phyloP scores from a whole-genome alignment of 73 alveolate genomes.

The Tetrahymena thermophila region DNA sequence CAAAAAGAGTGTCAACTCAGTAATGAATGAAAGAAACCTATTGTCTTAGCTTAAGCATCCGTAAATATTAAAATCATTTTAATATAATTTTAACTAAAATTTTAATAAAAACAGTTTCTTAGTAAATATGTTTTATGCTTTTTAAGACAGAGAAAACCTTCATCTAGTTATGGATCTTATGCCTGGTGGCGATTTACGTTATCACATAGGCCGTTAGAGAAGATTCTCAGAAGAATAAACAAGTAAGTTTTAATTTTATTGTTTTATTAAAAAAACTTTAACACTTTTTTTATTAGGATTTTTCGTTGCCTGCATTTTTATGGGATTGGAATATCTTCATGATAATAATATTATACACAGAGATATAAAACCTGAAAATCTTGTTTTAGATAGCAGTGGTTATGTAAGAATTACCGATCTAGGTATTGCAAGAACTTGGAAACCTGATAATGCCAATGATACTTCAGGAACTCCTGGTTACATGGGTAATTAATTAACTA shows the following conservation, averaged over 20 bases:
- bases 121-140: conserved; percentile 89
- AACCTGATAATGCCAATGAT: conserved; percentile 70
- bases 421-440: conserved; percentile 74
- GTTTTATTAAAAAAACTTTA: background rate
- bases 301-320: conserved; percentile 18
- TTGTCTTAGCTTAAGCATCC: conserved; percentile 25
- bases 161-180: conserved; percentile 80
- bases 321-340: conserved; percentile 35
- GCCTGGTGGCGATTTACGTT: conserved; percentile 92
- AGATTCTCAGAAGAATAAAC: conserved; percentile 85
- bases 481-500: conserved; percentile 49
- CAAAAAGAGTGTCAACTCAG: conserved; percentile 45
- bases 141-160: conserved; percentile 81
- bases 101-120: conserved; percentile 44
- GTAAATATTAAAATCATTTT: background rate
- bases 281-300: background rate
- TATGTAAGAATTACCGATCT: conserved; percentile 71
- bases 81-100: too few species aligned
- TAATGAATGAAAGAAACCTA: conserved; percentile 32
- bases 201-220: conserved; percentile 69
- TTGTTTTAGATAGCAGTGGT: conserved; percentile 35
- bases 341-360: conserved; percentile 22
- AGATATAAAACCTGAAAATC: conserved; percentile 43
- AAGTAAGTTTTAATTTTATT: conserved; percentile 30
- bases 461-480: conserved; percentile 91